These are phyloP conservation scores for Leucosporidium yakuticum DNA, from an alignment of 768 basidiomycete species.

Conservation along the genomic window DNA sequence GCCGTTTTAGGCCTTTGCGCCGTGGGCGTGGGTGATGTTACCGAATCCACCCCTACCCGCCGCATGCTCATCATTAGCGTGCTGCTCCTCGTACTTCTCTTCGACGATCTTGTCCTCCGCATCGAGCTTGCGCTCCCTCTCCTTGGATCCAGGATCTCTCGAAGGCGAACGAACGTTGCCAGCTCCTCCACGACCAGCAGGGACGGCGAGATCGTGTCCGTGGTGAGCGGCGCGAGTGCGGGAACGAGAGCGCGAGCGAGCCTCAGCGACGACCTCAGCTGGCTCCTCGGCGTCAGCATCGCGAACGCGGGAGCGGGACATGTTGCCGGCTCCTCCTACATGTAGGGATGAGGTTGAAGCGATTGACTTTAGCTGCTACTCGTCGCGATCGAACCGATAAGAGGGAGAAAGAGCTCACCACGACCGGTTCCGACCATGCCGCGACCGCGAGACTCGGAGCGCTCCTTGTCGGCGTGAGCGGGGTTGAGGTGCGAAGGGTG, in stretches of 20 bases:
- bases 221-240: constrained; percentile 23
- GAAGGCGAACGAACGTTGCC: constrained; percentile 20
- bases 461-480: not conserved
- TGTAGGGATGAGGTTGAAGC: not conserved
- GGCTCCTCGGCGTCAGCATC: constrained; percentile 9
- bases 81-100: constrained; percentile 22
- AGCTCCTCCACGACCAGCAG: constrained; percentile 21
- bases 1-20: too few species aligned
- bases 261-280: constrained; percentile 11
- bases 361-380: not conserved
- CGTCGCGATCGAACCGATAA: not conserved
- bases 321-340: constrained; percentile 33
- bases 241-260: constrained; percentile 27
- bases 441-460: constrained; percentile 14
- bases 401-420: constrained; percentile 6
- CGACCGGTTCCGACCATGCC: constrained; percentile 20
- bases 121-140: not conserved
- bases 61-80: constrained; percentile 8
- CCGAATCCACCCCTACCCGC: constrained; percentile 25
- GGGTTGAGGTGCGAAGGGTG: constrained; percentile 28
- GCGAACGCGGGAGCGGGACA: constrained; percentile 32
- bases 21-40: constrained; percentile 1
- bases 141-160: not conserved
- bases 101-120: constrained; percentile 12
- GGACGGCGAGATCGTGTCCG: constrained; percentile 24